These are phyloP conservation scores for Suillus bovinus DNA, from an alignment of 768 basidiomycete species.

Conservation along the genomic window DNA sequence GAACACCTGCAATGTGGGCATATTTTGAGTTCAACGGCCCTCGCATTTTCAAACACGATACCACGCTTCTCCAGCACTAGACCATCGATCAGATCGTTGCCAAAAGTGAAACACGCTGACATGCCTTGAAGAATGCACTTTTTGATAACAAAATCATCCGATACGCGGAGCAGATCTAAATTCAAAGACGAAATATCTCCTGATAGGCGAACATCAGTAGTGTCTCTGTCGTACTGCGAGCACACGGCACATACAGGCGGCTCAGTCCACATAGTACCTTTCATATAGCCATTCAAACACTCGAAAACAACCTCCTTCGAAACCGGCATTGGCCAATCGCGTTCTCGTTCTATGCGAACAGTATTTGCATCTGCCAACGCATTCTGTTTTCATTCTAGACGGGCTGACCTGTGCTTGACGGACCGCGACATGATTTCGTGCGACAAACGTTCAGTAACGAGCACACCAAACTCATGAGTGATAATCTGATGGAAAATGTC, in stretches of 20 bases:
- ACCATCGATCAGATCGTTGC: not conserved
- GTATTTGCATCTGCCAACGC: no score
- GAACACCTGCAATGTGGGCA: not conserved
- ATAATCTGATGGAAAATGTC: no score
- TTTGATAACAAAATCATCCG: not conserved
- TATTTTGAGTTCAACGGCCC: not conserved
- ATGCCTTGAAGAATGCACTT: slow-evolving; percentile 2
- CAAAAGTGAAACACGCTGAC: slow-evolving; percentile 1
- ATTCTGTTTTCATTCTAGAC: no score
- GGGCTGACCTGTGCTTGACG: no score
- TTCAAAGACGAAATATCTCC: not conserved
- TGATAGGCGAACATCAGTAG: not conserved
- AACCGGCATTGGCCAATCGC: no score
- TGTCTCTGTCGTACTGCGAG: not conserved
- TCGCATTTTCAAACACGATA: not conserved
- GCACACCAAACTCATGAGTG: no score
- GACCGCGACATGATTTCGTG: no score
- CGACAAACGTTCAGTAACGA: no score
- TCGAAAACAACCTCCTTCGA: no score
- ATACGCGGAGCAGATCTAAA: not conserved
- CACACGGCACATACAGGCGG: slow-evolving; percentile 2
- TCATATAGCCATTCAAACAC: slow-evolving; percentile 1
- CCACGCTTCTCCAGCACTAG: not conserved
- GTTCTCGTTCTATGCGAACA: no score
- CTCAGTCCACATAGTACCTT: not conserved